Evolutionary conservation across 257 asterid species (phyloP).

Genomic region (Solanum chiquidenum): DNA sequence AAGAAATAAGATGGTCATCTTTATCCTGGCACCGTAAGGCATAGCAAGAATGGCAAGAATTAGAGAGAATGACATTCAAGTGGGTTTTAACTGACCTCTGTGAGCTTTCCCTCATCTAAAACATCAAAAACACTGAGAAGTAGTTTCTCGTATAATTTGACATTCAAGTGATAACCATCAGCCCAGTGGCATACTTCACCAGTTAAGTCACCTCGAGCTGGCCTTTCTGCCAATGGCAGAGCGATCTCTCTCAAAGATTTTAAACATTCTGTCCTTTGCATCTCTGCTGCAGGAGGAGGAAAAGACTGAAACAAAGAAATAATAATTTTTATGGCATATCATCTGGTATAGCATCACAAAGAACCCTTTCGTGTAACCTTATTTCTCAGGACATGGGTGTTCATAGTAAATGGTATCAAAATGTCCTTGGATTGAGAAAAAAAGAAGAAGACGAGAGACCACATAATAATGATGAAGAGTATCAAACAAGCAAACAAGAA

Average conservation of each 20-base stretch:
- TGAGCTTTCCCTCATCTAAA: constrained; percentile 97
- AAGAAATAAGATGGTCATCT: not conserved
- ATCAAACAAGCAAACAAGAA: not conserved
- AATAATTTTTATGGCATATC: constrained; percentile 7
- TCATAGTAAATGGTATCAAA: not conserved
- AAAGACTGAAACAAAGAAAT: constrained; percentile 50
- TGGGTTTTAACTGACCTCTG: constrained; percentile 61
- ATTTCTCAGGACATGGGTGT: not conserved
- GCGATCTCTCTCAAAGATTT: constrained; percentile 81
- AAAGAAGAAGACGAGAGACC: not conserved
- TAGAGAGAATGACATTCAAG: not conserved
- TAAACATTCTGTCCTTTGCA: constrained; percentile 82
- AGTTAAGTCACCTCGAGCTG: constrained; percentile 96
- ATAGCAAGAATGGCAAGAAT: not conserved
- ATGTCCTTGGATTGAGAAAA: not conserved
- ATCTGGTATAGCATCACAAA: constrained; percentile 7
- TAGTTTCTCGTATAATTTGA: constrained; percentile 81
- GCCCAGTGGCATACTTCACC: constrained; percentile 99
- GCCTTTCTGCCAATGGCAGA: constrained; percentile 84
- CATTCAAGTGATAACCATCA: constrained; percentile 93
- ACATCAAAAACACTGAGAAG: constrained; percentile 90
- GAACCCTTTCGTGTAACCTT: not conserved
- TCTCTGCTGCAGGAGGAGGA: constrained; percentile 79
- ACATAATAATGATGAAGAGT: not conserved
- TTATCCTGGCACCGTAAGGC: not conserved